Evolutionary conservation across 805 yeast genomes (phyloP), one percentile per base, ranked within the genome.

Genomic region (Priceomyces castillae): DNA sequence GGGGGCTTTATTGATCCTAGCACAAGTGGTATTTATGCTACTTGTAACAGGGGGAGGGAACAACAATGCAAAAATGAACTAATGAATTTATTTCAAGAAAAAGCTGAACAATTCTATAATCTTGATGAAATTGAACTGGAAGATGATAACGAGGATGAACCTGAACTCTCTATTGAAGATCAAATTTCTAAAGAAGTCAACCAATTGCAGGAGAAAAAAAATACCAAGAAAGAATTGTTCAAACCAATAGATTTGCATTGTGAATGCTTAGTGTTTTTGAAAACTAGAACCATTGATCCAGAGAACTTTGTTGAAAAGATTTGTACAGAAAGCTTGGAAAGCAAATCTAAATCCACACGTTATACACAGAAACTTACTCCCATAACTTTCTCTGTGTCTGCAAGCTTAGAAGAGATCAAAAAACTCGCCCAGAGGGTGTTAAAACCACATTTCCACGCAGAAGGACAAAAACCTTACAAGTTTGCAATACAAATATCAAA

Each of bases 21-120:
- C 31, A 86, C 94, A 42, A 69, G 83, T 30, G 99, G 99, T 0
- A 74, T 94, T 0, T 94, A 86, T 63, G 96, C 90, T 10, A 86
- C 98, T 0, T 92, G 97, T 62, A 78, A 81, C 39, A 75, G 96
- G 53, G 84, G 85, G 30, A 81, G 83, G 46, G 99, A 94, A 61
- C 74, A 74, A 42, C 81, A 77, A 41, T 88, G 95, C 47, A 76
- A 84, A n/a, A 80, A 80, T 49, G 97, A 90, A 59, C 65, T 90
- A 52, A 71, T 77, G 47, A 62, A 69, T 44, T 58, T 88, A 7
- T 74, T 90, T 34, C 65, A 55, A 3, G 73, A 69, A 40, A 67
- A 68, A 44, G 59, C 65, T 7, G 67, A 58, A 34, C 59, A 67
- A 44, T 65, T 59, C 48, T 71, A 65, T 46, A 56, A 57, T 39